Percentiles rank a stretch among this genome's conserved stretches.
phyloP scores from a whole-genome alignment of 2,329 filamentous ascomycete genomes.

The Capronia epimyces region DNA sequence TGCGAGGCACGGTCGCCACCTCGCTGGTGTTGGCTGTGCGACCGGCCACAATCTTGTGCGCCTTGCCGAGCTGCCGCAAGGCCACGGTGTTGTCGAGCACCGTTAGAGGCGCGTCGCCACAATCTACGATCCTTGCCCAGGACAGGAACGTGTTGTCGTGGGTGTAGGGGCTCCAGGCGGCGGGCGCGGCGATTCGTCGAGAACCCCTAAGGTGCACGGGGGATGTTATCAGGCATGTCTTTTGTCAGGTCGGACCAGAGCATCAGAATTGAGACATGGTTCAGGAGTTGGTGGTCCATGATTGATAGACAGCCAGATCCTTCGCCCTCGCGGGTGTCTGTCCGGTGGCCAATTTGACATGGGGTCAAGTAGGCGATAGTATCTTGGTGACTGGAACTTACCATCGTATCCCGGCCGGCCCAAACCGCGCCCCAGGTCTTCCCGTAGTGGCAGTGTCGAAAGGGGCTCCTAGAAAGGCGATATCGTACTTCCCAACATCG shows the following conservation, averaged over 20 bases:
- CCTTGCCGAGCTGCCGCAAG: slow-evolving; percentile 48
- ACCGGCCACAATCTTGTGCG: slow-evolving; percentile 47
- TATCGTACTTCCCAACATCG: slow-evolving; percentile 32
- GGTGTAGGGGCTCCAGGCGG: slow-evolving; percentile 47
- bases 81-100: slow-evolving; percentile 52
- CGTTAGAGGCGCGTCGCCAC: slow-evolving; percentile 50
- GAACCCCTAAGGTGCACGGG: slow-evolving; percentile 36
- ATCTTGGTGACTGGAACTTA: too few species aligned
- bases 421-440: slow-evolving; percentile 50
- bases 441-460: slow-evolving; percentile 51
- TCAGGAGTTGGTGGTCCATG: too few species aligned
- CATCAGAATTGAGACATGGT: too few species aligned
- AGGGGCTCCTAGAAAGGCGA: slow-evolving; percentile 47
- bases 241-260: background rate
- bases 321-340: too few species aligned
- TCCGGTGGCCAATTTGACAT: too few species aligned
- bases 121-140: slow-evolving; percentile 52
- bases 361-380: too few species aligned
- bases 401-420: slow-evolving; percentile 48
- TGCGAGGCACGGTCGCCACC: slow-evolving; percentile 42
- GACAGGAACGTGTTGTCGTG: slow-evolving; percentile 43
- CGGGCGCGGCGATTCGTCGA: slow-evolving; percentile 41
- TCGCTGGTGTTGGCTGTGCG: slow-evolving; percentile 41
- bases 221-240: background rate
- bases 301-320: too few species aligned